Conservation (phyloP, 768 basidiomycete species). For the Crucibulum laeve region DNA sequence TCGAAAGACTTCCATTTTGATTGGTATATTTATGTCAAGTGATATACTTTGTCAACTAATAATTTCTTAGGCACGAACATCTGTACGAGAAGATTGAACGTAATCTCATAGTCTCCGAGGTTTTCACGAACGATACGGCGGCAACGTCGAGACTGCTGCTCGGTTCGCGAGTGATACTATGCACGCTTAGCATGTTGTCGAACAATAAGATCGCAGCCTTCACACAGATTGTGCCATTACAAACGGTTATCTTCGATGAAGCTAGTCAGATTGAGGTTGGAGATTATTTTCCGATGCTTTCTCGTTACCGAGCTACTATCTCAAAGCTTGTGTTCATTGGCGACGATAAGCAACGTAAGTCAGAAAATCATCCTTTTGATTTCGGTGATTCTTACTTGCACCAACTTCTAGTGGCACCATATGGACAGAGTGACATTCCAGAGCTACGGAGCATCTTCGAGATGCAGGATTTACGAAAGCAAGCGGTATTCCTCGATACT, state of each 20-base stretch:
- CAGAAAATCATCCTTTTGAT: conserved; percentile 16
- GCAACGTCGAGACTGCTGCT: conserved; percentile 20
- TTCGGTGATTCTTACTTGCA: conserved; percentile 10
- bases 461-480: conserved; percentile 37
- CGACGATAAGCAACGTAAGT: conserved; percentile 47
- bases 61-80: conserved; percentile 62
- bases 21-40: conserved; percentile 40
- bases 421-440: conserved; percentile 49
- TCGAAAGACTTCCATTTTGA: conserved; percentile 58
- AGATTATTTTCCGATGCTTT: conserved; percentile 36
- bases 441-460: conserved; percentile 62
- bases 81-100: conserved; percentile 44
- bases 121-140: conserved; percentile 16
- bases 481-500: conserved; percentile 47
- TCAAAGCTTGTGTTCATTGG: conserved; percentile 48
- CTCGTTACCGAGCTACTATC: conserved; percentile 26
- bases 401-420: conserved; percentile 59
- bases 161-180: conserved; percentile 52
- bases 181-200: conserved; percentile 66
- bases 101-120: conserved; percentile 46
- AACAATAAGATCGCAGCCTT: conserved; percentile 19
- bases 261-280: conserved; percentile 54
- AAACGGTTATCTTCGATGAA: conserved; percentile 46
- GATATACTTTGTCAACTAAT: conserved; percentile 2
- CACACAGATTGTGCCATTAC: conserved; percentile 24